phyloP scores from a whole-genome alignment of 1,284 basidiomycete genomes.

The Porodaedalea pini region DNA sequence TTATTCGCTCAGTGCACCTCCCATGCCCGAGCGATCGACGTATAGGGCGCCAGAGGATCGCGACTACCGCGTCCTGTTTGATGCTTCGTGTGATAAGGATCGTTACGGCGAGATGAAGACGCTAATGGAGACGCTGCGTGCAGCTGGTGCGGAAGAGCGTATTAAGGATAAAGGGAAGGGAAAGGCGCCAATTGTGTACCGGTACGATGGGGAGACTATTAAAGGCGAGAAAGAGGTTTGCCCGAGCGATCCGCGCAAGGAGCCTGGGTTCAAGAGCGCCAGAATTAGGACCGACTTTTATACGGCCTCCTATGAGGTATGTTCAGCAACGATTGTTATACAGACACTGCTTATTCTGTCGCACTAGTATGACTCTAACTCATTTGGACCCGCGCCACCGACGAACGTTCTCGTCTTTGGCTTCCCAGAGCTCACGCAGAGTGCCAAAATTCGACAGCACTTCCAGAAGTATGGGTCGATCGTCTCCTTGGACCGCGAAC shows the following conservation, averaged over 20 bases:
- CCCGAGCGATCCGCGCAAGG: conserved; percentile 56
- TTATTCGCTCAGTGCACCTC: conserved; percentile 38
- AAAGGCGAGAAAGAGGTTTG: conserved; percentile 43
- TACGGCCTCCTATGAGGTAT: conserved; percentile 59
- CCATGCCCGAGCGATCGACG: conserved; percentile 42
- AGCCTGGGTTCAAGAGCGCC: conserved; percentile 35
- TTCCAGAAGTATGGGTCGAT: conserved; percentile 70
- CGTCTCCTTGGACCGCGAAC: conserved; percentile 72
- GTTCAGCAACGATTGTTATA: conserved; percentile 27
- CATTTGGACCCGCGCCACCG: conserved; percentile 72
- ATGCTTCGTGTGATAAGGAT: conserved; percentile 51
- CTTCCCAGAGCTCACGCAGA: conserved; percentile 71
- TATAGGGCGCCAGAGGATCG: conserved; percentile 39
- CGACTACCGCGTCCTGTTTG: conserved; percentile 60
- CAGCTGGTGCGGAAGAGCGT: conserved; percentile 37
- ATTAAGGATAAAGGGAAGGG: conserved; percentile 56
- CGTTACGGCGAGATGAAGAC: conserved; percentile 38
- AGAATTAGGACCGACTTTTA: conserved; percentile 43
- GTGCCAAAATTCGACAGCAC: conserved; percentile 62
- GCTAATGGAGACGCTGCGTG: conserved; percentile 52
- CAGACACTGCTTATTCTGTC: background rate
- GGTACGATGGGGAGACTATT: conserved; percentile 57
- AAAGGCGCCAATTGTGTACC: conserved; percentile 33
- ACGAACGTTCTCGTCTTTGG: conserved; percentile 72
- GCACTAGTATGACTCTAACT: conserved; percentile 71